Evolutionary conservation across 352 stramenopile genomes (phyloP).

Genomic region (Pythium rishiriense): DNA sequence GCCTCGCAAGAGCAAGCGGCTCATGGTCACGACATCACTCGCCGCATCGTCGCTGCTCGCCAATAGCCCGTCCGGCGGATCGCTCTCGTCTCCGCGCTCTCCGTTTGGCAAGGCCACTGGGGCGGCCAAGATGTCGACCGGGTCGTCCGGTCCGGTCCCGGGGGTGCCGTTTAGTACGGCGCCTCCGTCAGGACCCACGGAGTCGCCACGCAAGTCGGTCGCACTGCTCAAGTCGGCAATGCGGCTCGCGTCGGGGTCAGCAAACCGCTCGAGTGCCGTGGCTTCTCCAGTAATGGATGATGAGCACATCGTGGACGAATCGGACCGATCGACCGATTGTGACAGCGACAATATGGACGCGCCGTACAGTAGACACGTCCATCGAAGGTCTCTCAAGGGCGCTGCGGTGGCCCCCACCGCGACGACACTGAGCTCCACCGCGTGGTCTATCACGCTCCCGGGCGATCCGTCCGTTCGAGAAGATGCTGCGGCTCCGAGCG

Average conservation of each 20-base stretch:
- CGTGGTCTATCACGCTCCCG: conserved; percentile 24
- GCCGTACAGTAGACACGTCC: background rate
- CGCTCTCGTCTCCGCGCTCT: background rate
- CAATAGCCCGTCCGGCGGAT: background rate
- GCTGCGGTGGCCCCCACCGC: background rate
- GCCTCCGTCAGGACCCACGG: background rate
- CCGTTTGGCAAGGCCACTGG: background rate
- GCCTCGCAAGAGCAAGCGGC: conserved; percentile 11
- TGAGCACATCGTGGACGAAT: background rate
- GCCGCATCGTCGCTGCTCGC: conserved; percentile 7
- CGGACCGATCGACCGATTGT: background rate
- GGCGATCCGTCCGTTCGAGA: background rate
- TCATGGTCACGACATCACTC: conserved; percentile 14
- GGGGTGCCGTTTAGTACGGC: conserved; percentile 45
- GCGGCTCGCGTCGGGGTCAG: background rate
- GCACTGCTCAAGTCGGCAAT: conserved; percentile 30
- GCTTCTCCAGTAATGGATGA: background rate
- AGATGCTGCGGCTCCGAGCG: background rate
- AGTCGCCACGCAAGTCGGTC: conserved; percentile 45
- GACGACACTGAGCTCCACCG: conserved; percentile 2
- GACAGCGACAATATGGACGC: conserved; percentile 1
- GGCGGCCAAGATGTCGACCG: background rate
- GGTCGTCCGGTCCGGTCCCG: conserved; percentile 8
- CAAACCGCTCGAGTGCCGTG: background rate
- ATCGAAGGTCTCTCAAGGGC: background rate